Evolutionary conservation across 805 yeast genomes (phyloP).

Genomic region (Vanderwaltozyma tropicalis): DNA sequence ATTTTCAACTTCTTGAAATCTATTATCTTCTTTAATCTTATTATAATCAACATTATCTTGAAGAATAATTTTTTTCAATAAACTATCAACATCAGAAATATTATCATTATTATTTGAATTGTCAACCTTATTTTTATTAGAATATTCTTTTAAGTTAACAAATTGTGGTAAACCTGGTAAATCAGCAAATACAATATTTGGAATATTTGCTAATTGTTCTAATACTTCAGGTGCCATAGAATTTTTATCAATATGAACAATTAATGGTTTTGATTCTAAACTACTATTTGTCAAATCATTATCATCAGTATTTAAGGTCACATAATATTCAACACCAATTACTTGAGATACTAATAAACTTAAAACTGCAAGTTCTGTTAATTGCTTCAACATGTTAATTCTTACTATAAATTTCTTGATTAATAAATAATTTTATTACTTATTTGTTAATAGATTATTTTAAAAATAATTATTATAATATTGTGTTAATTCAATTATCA

Average conservation of each 20-base stretch:
- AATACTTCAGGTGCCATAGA: constrained; percentile 14
- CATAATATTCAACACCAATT: not conserved
- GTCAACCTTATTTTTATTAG: constrained; percentile 1
- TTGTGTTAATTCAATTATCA: no score
- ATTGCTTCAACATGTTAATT: constrained; percentile 1
- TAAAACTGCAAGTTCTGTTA: not conserved
- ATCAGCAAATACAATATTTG: constrained; percentile 21
- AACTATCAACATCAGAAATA: not conserved
- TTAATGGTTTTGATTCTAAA: constrained; percentile 7
- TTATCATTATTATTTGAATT: constrained; percentile 1
- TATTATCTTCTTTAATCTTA: constrained; percentile 5
- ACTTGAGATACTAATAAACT: not conserved
- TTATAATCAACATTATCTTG: constrained; percentile 4
- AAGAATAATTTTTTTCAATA: constrained; percentile 1
- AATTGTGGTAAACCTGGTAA: constrained; percentile 22
- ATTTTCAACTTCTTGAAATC: constrained; percentile 6
- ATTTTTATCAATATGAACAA: constrained; percentile 11
- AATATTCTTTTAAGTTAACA: constrained; percentile 16
- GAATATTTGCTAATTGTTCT: constrained; percentile 12
- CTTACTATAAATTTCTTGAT: no score
- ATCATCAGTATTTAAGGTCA: constrained; percentile 13
- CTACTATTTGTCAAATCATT: constrained; percentile 10
- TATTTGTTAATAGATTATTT: no score
- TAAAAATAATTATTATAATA: no score
- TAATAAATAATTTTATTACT: no score